phyloP scores from a whole-genome alignment of 306 rosid genomes.

The Carpinus viminea region DNA sequence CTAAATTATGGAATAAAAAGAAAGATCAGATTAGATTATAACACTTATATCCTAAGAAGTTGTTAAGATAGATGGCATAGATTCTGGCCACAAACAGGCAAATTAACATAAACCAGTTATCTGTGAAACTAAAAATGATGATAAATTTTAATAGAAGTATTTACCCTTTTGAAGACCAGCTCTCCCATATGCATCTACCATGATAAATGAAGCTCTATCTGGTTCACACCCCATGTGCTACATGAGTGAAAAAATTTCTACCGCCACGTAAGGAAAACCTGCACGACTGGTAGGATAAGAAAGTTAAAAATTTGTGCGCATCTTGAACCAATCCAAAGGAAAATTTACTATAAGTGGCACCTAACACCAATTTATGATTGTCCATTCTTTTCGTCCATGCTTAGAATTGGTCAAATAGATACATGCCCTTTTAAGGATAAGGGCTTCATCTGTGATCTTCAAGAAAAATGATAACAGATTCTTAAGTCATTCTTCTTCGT shows the following conservation, averaged over 20 bases:
- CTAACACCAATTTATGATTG: not conserved
- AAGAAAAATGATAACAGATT: not conserved
- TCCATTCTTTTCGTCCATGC: not conserved
- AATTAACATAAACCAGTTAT: not conserved
- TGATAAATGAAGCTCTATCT: slow-evolving; percentile 88
- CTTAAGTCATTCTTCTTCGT: not conserved
- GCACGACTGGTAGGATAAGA: slow-evolving; percentile 66
- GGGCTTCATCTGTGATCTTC: not conserved
- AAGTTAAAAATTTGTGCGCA: not conserved
- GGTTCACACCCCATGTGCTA: slow-evolving; percentile 99
- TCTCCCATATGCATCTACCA: slow-evolving; percentile 96
- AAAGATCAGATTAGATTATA: not conserved
- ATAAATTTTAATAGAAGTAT: slow-evolving; percentile 5
- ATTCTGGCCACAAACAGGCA: slow-evolving; percentile 3
- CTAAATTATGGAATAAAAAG: not conserved
- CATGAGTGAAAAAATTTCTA: slow-evolving; percentile 91
- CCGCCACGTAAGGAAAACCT: slow-evolving; percentile 86
- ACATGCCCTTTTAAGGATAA: not conserved
- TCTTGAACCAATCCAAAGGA: not conserved
- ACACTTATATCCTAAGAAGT: not conserved
- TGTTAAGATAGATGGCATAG: not conserved
- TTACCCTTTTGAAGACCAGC: slow-evolving; percentile 89
- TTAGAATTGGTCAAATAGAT: not conserved
- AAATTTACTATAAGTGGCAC: not conserved
- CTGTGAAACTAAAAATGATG: slow-evolving; percentile 8